phyloP scores from a whole-genome alignment of 108 stramenopile species.

The Skeletonema potamos region DNA sequence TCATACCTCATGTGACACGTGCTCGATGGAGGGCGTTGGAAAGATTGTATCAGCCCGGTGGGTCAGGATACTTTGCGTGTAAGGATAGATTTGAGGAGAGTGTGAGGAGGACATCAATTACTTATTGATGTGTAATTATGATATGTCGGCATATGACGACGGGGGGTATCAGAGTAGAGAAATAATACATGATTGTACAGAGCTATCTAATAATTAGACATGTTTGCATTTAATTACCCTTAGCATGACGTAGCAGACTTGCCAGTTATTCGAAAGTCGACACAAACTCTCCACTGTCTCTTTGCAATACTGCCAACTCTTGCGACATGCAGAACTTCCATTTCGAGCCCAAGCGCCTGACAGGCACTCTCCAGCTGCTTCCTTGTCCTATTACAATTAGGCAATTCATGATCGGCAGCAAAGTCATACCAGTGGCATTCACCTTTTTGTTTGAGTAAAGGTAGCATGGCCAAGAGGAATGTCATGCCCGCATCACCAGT shows the following conservation, averaged over 20 bases:
- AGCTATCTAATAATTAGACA: neutral
- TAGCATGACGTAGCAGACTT: neutral
- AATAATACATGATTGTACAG: neutral
- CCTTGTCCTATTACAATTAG: constrained; percentile 63
- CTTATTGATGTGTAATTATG: neutral
- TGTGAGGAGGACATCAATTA: constrained; percentile 14
- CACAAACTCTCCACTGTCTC: constrained; percentile 80
- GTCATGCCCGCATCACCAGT: constrained; percentile 65
- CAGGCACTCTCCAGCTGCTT: constrained; percentile 54
- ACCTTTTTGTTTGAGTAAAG: constrained; percentile 64
- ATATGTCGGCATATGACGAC: neutral
- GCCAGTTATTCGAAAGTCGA: constrained; percentile 67
- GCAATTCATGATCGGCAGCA: constrained; percentile 78
- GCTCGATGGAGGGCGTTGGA: constrained; percentile 34
- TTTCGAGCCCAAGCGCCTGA: constrained; percentile 45
- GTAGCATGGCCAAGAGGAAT: constrained; percentile 66
- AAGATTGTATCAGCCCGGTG: constrained; percentile 37
- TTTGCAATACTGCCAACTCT: constrained; percentile 83
- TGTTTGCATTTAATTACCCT: neutral
- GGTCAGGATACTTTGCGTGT: constrained; percentile 26
- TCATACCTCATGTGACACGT: constrained; percentile 33
- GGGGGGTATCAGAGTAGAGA: neutral
- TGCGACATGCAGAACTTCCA: constrained; percentile 75
- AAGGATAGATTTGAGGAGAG: constrained; percentile 43
- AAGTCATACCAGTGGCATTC: constrained; percentile 90